phyloP scores from a whole-genome alignment of 257 asterid genomes.

The Solanum acaule region DNA sequence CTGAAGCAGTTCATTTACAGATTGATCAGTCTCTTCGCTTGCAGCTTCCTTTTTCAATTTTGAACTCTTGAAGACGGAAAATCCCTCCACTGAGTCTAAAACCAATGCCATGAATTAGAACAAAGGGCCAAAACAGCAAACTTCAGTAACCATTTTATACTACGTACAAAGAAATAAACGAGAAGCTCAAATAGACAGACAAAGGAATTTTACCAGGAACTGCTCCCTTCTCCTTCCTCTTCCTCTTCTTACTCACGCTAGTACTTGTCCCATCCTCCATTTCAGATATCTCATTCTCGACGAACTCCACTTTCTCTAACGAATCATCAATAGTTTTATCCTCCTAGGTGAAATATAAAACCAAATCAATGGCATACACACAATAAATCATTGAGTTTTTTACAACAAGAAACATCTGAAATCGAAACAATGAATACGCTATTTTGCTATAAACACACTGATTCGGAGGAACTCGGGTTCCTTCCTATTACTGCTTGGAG shows the following conservation, averaged over 20 bases:
- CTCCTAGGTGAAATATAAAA: slow-evolving; percentile 21
- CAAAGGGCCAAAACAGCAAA: not conserved
- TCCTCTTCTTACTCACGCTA: slow-evolving; percentile 53
- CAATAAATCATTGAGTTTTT: not conserved
- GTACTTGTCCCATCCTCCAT: slow-evolving; percentile 9
- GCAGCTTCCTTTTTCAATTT: slow-evolving; percentile 36
- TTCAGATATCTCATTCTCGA: slow-evolving; percentile 20
- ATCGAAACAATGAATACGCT: not conserved
- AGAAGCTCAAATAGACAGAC: not conserved
- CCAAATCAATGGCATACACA: not conserved
- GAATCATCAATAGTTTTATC: slow-evolving; percentile 26
- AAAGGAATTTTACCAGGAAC: slow-evolving; percentile 24
- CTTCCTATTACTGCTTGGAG: not conserved
- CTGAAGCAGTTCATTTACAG: slow-evolving; percentile 26
- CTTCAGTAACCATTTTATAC: not conserved
- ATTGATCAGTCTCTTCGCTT: slow-evolving; percentile 19
- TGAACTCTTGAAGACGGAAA: slow-evolving; percentile 52
- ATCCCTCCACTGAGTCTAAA: slow-evolving; percentile 53
- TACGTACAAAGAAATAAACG: not conserved
- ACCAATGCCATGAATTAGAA: not conserved
- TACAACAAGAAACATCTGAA: not conserved
- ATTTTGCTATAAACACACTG: not conserved
- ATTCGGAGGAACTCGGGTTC: not conserved
- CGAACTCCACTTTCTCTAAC: slow-evolving; percentile 18
- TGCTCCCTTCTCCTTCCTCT: slow-evolving; percentile 56